Percentiles rank a stretch among this genome's conserved stretches.
phyloP scores from a whole-genome alignment of 441 rosid species.

The Pelargonium fulgidum region DNA sequence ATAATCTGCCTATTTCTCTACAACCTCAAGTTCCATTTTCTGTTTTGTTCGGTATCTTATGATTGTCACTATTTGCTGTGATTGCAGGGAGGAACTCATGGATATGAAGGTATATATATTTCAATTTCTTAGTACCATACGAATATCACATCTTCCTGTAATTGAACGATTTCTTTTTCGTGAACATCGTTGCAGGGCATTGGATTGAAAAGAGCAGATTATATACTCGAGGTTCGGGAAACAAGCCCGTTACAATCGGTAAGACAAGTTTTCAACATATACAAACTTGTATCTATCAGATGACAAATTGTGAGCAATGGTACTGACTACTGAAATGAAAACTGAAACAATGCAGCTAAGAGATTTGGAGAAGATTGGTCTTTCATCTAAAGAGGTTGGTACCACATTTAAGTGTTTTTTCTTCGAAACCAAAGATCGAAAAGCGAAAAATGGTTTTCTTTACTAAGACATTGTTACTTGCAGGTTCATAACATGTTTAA shows the following conservation, averaged over 20 bases:
- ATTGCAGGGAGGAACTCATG: slow-evolving; percentile 63
- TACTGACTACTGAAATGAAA: slow-evolving; percentile 6
- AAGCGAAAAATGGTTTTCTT: too few species aligned
- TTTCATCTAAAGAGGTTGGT: slow-evolving; percentile 65
- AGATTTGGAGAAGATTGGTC: slow-evolving; percentile 74
- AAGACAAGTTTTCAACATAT: slow-evolving; percentile 9
- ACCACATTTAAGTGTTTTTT: not conserved
- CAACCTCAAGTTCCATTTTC: not conserved
- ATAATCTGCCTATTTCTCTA: not conserved
- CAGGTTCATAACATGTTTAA: slow-evolving; percentile 63
- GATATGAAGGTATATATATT: slow-evolving; percentile 53
- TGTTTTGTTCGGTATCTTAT: not conserved
- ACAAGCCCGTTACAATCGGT: slow-evolving; percentile 60
- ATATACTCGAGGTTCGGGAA: slow-evolving; percentile 66
- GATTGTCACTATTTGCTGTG: slow-evolving; percentile 10
- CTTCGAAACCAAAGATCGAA: too few species aligned
- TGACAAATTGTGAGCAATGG: not conserved
- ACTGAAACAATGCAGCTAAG: slow-evolving; percentile 39
- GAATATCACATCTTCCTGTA: not conserved
- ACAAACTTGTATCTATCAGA: not conserved
- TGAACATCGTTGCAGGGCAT: slow-evolving; percentile 46
- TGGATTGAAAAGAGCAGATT: slow-evolving; percentile 71
- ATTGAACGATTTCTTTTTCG: not conserved
- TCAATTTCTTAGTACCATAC: not conserved
- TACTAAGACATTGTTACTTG: not conserved